A percentile compares a stretch with the other conserved stretches of the same genome.
Conservation (phyloP, 2,329 filamentous ascomycete species). For the Colletotrichum eremochloae region DNA sequence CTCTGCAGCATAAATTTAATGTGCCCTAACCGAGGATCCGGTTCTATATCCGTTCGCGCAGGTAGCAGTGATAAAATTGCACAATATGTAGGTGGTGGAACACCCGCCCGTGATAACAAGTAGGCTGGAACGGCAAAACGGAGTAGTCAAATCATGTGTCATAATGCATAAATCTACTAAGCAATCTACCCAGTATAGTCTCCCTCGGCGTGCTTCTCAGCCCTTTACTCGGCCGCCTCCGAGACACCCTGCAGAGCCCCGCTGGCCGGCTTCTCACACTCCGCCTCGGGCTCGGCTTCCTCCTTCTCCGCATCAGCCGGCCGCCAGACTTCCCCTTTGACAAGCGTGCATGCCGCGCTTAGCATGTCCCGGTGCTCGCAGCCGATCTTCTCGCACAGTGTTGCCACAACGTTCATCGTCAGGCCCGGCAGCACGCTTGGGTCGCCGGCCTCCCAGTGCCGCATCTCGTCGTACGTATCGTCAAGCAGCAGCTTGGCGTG, state of each 20-base stretch:
- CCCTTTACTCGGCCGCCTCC: neutral
- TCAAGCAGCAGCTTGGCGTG: slow-evolving; percentile 37
- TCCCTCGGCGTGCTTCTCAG: neutral
- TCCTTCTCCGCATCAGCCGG: neutral
- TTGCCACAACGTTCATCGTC: slow-evolving; percentile 35
- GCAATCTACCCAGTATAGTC: neutral
- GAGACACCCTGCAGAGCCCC: neutral
- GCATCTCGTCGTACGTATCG: slow-evolving; percentile 40
- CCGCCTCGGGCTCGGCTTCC: slow-evolving; percentile 7
- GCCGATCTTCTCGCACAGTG: slow-evolving; percentile 26
- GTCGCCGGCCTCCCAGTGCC: slow-evolving; percentile 38
- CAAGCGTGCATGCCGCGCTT: slow-evolving; percentile 29
- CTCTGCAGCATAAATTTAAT: neutral
- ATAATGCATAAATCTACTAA: slow-evolving; percentile 27
- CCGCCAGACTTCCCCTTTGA: slow-evolving; percentile 32
- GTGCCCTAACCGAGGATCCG: neutral
- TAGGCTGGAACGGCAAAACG: neutral
- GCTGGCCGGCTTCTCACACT: slow-evolving; percentile 18
- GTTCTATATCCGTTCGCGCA: neutral
- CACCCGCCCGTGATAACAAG: neutral
- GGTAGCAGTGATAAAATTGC: neutral
- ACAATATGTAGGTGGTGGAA: neutral
- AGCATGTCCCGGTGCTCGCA: slow-evolving; percentile 28
- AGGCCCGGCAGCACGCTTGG: slow-evolving; percentile 36
- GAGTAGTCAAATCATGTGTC: slow-evolving; percentile 6